Conservation (phyloP, 2,329 filamentous ascomycete species). For the Herpotrichia juniperi region DNA sequence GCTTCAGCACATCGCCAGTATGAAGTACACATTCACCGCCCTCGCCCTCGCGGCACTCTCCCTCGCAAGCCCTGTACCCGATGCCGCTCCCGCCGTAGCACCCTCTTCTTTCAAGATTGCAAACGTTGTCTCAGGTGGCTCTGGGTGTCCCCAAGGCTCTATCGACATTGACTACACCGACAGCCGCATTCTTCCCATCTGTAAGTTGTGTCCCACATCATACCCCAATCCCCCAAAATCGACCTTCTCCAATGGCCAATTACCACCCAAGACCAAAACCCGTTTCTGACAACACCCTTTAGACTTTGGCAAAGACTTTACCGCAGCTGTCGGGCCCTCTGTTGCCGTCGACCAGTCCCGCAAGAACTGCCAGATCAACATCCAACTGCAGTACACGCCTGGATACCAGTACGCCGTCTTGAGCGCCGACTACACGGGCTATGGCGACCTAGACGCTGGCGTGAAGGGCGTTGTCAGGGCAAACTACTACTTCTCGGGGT, state of each 20-base stretch:
- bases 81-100: constrained; percentile 10
- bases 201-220: constrained; percentile 16
- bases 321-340: constrained; percentile 32
- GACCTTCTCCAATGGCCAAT: constrained; percentile 39
- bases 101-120: constrained; percentile 40
- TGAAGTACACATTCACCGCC: constrained; percentile 32
- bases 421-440: constrained; percentile 43
- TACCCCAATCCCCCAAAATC: constrained; percentile 18
- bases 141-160: constrained; percentile 43
- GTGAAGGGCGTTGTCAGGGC: constrained; percentile 42
- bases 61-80: constrained; percentile 24
- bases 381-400: constrained; percentile 37
- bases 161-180: constrained; percentile 41
- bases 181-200: constrained; percentile 36
- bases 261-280: neutral
- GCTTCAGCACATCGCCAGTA: constrained; percentile 8
- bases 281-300: neutral
- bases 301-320: constrained; percentile 41
- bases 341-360: constrained; percentile 33
- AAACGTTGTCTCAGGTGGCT: constrained; percentile 38
- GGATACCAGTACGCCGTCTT: constrained; percentile 46
- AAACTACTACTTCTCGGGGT: constrained; percentile 45
- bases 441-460: constrained; percentile 40
- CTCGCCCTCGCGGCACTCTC: constrained; percentile 30
- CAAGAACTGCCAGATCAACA: constrained; percentile 48